These are phyloP conservation scores for Penicillium griseofulvum DNA, from an alignment of 2,329 filamentous ascomycete genomes.

Conservation along the genomic window DNA sequence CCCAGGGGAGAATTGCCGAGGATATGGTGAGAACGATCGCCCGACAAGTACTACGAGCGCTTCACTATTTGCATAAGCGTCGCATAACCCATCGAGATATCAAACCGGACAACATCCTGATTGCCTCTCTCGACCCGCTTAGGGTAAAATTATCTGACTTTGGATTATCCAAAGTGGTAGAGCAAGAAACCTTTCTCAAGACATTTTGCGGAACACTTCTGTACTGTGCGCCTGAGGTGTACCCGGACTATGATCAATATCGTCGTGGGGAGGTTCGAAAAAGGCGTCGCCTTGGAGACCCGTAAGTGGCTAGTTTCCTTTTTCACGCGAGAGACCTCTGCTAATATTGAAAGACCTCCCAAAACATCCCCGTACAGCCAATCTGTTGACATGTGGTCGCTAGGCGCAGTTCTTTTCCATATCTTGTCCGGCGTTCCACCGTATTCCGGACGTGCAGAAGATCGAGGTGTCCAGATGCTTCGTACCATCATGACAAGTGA, in stretches of 20 bases:
- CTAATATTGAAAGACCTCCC: conserved; percentile 39
- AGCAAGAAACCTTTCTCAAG: conserved; percentile 86
- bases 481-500: conserved; percentile 75
- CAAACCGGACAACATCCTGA: conserved; percentile 96
- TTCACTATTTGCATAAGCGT: conserved; percentile 80
- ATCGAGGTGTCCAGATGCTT: conserved; percentile 75
- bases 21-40: conserved; percentile 68
- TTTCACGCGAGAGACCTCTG: not conserved
- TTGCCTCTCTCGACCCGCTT: conserved; percentile 69
- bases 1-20: conserved; percentile 64
- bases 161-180: conserved; percentile 90
- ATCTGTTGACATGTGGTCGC: conserved; percentile 93
- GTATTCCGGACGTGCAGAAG: conserved; percentile 73
- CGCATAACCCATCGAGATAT: conserved; percentile 98
- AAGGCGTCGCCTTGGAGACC: conserved; percentile 55
- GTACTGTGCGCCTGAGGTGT: conserved; percentile 96
- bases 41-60: conserved; percentile 66
- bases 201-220: conserved; percentile 95
- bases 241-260: conserved; percentile 73
- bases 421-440: conserved; percentile 76
- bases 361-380: conserved; percentile 73
- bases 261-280: conserved; percentile 61
- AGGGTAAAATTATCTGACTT: conserved; percentile 93
- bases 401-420: conserved; percentile 88
- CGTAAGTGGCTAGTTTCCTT: conserved; percentile 32